Base-by-base conservation (phyloP, 2,329 filamentous ascomycete genomes). In the Seiridium cupressi region DNA sequence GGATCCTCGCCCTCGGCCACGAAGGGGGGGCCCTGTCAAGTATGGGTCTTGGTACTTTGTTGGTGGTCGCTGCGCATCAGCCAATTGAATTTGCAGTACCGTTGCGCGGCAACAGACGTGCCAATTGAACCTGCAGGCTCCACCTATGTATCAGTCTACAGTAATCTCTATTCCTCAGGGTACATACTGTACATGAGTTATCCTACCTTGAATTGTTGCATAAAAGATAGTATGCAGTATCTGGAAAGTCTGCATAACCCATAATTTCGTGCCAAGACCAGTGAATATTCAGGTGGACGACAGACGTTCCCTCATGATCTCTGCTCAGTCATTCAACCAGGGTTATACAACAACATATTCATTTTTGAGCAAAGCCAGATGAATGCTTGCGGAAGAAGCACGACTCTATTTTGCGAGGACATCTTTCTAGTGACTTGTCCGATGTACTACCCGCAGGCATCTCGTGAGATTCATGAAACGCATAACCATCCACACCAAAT, bases 401-500 rank as follows among this genome's bases (percentile, higher is more conserved):
- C 35, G 53, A 47, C 53, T 57, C 32, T 48, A 57, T 60, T 60
- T 58, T 48, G 48, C 38, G 54, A 26, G 42, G 51, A 47, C 57
- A 44, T 44, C 49, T 32, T 42, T 49, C 53, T 51, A 57, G 44
- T 32, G 10, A 18, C 44, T 26, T 56, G 44, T 38, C 44, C 42
- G n/a, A 44, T 18, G 44, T 42, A 51, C 46, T 40, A 40, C 51
- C 57, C 57, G 42, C 36, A 31, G 54, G 47, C 57, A 47, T 53
- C 48, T 55, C 55, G 42, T 53, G 47, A 51, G 46, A 66, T 66
- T 55, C 60, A 68, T 66, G 63, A 65, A 69, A 68, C 62, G 66
- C 60, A 71, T 62, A 69, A 62, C 68, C 59, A 63, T 68, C 63
- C 63, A 65, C 65, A 64, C 70, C 65, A 64, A 57, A 68, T 69